Base-by-base conservation (phyloP, 495 filamentous ascomycete genomes). In the Hyphodiscus hymeniophilus region DNA sequence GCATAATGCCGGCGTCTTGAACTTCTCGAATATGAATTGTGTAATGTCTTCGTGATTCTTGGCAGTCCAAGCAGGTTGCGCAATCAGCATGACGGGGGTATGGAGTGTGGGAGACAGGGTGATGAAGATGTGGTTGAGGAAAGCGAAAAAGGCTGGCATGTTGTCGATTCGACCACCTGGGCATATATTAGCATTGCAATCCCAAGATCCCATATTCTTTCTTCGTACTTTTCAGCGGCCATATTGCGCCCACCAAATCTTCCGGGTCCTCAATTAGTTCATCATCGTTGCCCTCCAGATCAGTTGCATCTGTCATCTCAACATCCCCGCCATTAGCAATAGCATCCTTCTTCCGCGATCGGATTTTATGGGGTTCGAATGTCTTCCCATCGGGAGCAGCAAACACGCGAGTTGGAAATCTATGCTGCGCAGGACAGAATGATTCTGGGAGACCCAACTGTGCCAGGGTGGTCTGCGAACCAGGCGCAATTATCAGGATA, bases 11-110 rank as follows among this genome's bases (percentile, higher is more conserved):
- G 92, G 92, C 1, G 84, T 88, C 69, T 92, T 95, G 62, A 95
- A 95, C 65, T 89, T 89, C 65, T 97, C 92, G 55, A 98, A 98
- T 52, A 96, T 76, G 66, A 95, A 98, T 47, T 87, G 85, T 3
- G 89, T 83, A 31, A 97, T 76, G 10, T 69, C 69, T 64, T 95
- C 89, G 57, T 82, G 81, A 62, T 95, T 87, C 39, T 81, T 77
- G 4, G 80, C 74, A 8, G 87, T 87, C 87, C 94, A 98, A 38
- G 79, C 78, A 0, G 92, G 92, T 40, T 92, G 81, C 12, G 82
- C 67, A 59, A 98, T 82, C 45, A 98, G 73, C 53, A 98, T 69
- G 55, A 98, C 86, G 1, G 92, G 89, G 0, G 90, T 96, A 66
- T 97, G 92, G 61, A 96, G 88, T 0, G 87, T 86, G 10, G 87